Base-by-base conservation (phyloP, 768 basidiomycete genomes). In the Tylopilus rubrobrunneus region DNA sequence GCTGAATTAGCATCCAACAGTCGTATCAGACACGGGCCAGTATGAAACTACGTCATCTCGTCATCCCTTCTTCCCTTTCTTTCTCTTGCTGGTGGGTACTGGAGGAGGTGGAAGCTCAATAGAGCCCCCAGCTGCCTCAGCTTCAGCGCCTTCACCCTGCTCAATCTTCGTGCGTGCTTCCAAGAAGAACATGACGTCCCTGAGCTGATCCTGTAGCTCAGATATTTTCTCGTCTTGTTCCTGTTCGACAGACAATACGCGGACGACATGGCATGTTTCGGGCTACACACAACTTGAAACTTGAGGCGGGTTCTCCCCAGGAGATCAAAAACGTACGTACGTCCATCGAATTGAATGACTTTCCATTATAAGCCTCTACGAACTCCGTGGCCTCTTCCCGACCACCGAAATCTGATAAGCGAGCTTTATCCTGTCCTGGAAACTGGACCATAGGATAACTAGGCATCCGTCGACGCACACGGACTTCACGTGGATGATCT, bases 101-200 rank as follows among this genome's bases (percentile, higher is more conserved):
- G 75, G 62, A 34, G 72, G 49, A 7, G 72, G 59, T 8, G 74
- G 73, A 4, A 87, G 60, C 59, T 78, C 79, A 41, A 91, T 69
- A 7, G 83, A 82, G 2, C 89, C 90, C 6, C 90, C 90, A 23
- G 83, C 88, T 12, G 86, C 86, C 65, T 92, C 90, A 1, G 79
- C 79, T 60, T 78, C 84, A 3, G 73, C 68, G 0, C 87, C 90
- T 31, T 80, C 86, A 1, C 87, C 85, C 31, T 80, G 74, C 65
- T 92, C 88, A 44, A 98, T 93, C 74, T 87, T 90, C 42, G 78
- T 78, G 62, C 85, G 82, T 39, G 92, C 86, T 66, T 96, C 92
- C 51, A 98, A 67, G 70, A 84, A 93, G 70, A 96, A 92, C 93
- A 98, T 95, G 45, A 98, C 75, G 73, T 98, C 96, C 60, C 92